Conservation (phyloP, 768 basidiomycete species). For the Hypsizygus marmoreus region DNA sequence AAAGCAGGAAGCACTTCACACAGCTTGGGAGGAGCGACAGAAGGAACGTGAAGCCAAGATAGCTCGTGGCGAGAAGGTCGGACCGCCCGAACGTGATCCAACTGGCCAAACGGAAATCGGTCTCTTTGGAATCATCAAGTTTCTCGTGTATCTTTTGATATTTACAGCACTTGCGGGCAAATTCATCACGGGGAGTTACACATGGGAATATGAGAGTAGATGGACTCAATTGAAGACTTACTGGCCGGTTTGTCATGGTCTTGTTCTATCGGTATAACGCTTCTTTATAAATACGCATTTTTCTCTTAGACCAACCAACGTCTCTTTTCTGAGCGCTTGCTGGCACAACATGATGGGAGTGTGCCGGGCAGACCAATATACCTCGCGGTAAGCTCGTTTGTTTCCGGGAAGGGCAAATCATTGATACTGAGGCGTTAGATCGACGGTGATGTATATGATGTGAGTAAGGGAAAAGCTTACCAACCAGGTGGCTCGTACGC, state of each 20-base stretch:
- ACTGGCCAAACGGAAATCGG: conserved; percentile 70
- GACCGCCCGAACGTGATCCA: conserved; percentile 73
- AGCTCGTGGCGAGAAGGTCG: conserved; percentile 71
- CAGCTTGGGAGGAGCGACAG: conserved; percentile 70
- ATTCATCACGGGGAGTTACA: conserved; percentile 84
- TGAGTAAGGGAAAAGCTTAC: conserved; percentile 77
- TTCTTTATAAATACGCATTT: background rate
- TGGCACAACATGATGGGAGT: conserved; percentile 74
- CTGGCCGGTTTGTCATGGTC: conserved; percentile 52
- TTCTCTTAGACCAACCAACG: conserved; percentile 53
- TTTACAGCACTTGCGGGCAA: conserved; percentile 66
- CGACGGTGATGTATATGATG: conserved; percentile 92
- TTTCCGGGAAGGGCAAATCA: no score
- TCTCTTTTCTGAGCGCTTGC: conserved; percentile 71
- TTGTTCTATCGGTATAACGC: background rate
- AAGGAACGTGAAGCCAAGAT: conserved; percentile 72
- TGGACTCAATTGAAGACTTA: conserved; percentile 62
- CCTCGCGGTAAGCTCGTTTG: conserved; percentile 62
- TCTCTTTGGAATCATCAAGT: conserved; percentile 65
- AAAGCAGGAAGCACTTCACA: conserved; percentile 59
- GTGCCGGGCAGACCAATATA: conserved; percentile 70
- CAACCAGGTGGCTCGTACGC: conserved; percentile 88
- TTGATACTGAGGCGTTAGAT: conserved; percentile 53
- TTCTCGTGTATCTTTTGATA: conserved; percentile 58
- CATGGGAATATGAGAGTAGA: conserved; percentile 80